Base-by-base conservation (phyloP, 345 rosid genomes). In the Populus euphratica region DNA sequence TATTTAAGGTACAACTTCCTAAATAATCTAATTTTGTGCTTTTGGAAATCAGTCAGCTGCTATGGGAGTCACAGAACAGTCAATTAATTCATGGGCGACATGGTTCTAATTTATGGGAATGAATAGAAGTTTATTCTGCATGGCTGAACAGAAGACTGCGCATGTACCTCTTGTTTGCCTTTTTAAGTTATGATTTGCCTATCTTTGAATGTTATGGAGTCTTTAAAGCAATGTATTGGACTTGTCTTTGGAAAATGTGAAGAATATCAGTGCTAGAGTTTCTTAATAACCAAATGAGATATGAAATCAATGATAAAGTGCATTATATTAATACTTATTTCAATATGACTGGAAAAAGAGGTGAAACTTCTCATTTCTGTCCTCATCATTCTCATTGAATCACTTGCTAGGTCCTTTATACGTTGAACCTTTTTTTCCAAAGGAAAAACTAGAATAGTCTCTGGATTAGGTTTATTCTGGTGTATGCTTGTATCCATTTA, bases 1-100 rank as follows among this genome's bases (percentile, higher is more conserved):
- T 96, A 38, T 89, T 96, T 86, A 92, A 92, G 99, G 99, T 93
- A 85, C 52, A 80, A 33, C 71, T 63, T 77, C 66, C 41, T 65
- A 17, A 63, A 47, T 25, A 12, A 35, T 44, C 62, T n/a, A 25
- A 69, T 75, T 33, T 35, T 21, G 61, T 54, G 61, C 61, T 21
- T 54, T 21, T 54, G 61, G 61, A 54, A 52, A 6, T 21, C 59
- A 52, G 59, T 6, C 8, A 21, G 59, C 61, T 66, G 21, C 1
- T 33, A 31, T 29, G 20, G 69, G 23, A 31, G 8, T 33, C 21
- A 7, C 21, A 27, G 39, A 9, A 66, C 18, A 31, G 69, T 29
- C 23, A 66, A 7, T 66, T 27, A 33, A 66, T 8, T 33, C 5
- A 27, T 65, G 11, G 69, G 10, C 5, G 61, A 17, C 43, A 27